Conservation (phyloP, 108 stramenopile species). For the Discostella pseudostelligera region DNA sequence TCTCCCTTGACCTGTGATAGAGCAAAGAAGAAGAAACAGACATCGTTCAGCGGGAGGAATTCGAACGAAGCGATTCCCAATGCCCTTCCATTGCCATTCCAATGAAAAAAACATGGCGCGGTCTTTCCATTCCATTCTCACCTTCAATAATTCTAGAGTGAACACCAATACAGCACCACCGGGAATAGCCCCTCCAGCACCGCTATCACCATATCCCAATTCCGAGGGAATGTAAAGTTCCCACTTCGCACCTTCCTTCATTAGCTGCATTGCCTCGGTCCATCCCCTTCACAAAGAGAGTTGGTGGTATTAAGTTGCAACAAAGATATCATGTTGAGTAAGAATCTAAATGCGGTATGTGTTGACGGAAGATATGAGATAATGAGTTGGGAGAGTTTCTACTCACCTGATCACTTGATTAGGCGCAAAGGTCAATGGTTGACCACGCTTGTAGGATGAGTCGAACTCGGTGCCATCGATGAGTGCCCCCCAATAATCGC, state of each 20-base stretch:
- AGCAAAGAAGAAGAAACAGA: conserved; percentile 1
- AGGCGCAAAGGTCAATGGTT: conserved; percentile 56
- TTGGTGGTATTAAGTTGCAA: no score
- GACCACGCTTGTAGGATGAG: conserved; percentile 54
- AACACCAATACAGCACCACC: conserved; percentile 61
- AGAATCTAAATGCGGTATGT: no score
- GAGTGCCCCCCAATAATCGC: conserved; percentile 58
- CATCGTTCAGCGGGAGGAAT: background rate
- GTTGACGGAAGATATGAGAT: no score
- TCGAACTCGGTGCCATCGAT: conserved; percentile 62
- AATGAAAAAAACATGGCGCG: background rate
- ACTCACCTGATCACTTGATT: conserved; percentile 57
- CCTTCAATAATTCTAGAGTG: conserved; percentile 57
- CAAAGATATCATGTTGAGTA: no score
- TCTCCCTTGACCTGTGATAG: conserved; percentile 34
- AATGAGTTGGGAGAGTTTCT: background rate
- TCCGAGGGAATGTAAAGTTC: conserved; percentile 93
- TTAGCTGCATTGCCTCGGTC: conserved; percentile 95
- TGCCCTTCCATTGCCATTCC: conserved; percentile 7
- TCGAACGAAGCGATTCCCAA: background rate
- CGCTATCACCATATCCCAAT: conserved; percentile 70
- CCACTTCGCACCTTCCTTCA: conserved; percentile 97
- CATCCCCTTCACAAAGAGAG: conserved; percentile 48
- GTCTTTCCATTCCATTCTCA: conserved; percentile 19
- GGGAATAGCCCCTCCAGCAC: conserved; percentile 54